Percentiles rank a stretch among this genome's conserved stretches.
phyloP scores from a whole-genome alignment of 371 early-diverging fungal genomes.

The Mortierella sp. region DNA sequence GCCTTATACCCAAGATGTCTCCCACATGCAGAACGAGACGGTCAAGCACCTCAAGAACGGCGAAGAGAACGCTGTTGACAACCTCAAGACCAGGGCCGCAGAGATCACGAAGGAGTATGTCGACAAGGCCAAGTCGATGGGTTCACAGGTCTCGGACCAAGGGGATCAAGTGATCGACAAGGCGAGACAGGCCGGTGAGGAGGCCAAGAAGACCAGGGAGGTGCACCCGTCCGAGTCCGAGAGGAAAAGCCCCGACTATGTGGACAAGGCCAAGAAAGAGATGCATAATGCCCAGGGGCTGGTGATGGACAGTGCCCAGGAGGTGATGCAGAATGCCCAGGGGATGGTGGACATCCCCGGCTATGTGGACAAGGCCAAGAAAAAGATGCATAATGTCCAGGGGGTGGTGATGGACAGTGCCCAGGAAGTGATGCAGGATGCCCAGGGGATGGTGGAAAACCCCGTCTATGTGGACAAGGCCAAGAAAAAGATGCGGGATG shows the following conservation, averaged over 20 bases:
- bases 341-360: no score
- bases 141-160: background rate
- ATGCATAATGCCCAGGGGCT: no score
- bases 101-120: conserved; percentile 7
- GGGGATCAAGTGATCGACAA: background rate
- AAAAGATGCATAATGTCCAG: no score
- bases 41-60: conserved; percentile 23
- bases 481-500: no score
- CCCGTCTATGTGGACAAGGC: conserved; percentile 7
- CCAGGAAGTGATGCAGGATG: no score
- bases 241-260: background rate
- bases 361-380: conserved; percentile 2
- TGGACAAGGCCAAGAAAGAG: conserved; percentile 10
- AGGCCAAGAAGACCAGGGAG: background rate
- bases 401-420: no score
- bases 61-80: conserved; percentile 1
- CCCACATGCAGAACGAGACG: conserved; percentile 29
- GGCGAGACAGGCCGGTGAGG: background rate
- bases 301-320: background rate
- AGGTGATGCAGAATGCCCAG: background rate
- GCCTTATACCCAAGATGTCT: conserved; percentile 6
- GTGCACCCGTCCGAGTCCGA: no score
- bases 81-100: conserved; percentile 21
- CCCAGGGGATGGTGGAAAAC: no score
- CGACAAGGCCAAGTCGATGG: conserved; percentile 13